Conservation (phyloP, 805 yeast genomes). For the Candida suzukii region DNA sequence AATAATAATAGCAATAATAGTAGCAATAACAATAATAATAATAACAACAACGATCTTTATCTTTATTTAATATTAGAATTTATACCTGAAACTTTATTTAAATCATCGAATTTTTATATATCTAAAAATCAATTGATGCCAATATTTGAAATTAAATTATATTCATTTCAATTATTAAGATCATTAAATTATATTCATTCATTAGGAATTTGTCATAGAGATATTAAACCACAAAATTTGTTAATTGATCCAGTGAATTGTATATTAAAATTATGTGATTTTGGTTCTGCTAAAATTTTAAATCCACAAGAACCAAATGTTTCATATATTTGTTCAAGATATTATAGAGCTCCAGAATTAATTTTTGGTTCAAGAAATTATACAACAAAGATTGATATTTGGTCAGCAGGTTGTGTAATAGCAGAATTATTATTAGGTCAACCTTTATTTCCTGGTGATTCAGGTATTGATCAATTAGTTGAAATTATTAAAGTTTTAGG, state of each 20-base stretch:
- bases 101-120: slow-evolving; percentile 81
- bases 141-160: slow-evolving; percentile 75
- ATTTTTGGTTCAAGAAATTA: slow-evolving; percentile 96
- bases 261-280: slow-evolving; percentile 87
- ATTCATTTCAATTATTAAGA: slow-evolving; percentile 72
- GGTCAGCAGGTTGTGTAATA: slow-evolving; percentile 99
- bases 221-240: slow-evolving; percentile 85
- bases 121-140: slow-evolving; percentile 78
- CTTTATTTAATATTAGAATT: slow-evolving; percentile 84
- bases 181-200: slow-evolving; percentile 74
- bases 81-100: slow-evolving; percentile 93
- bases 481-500: slow-evolving; percentile 95
- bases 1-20: neutral
- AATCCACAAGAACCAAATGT: slow-evolving; percentile 92
- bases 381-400: slow-evolving; percentile 92
- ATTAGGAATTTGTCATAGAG: slow-evolving; percentile 81
- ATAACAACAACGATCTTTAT: slow-evolving; percentile 65
- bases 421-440: slow-evolving; percentile 94
- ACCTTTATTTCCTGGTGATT: slow-evolving; percentile 96
- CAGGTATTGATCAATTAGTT: slow-evolving; percentile 94
- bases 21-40: neutral
- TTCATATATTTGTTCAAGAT: slow-evolving; percentile 91
- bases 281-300: slow-evolving; percentile 89
- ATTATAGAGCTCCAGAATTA: slow-evolving; percentile 95
- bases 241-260: slow-evolving; percentile 82